Percentiles rank a stretch among this genome's conserved stretches.
Conservation (phyloP, 805 yeast genomes). For the Yarrowia divulgata region DNA sequence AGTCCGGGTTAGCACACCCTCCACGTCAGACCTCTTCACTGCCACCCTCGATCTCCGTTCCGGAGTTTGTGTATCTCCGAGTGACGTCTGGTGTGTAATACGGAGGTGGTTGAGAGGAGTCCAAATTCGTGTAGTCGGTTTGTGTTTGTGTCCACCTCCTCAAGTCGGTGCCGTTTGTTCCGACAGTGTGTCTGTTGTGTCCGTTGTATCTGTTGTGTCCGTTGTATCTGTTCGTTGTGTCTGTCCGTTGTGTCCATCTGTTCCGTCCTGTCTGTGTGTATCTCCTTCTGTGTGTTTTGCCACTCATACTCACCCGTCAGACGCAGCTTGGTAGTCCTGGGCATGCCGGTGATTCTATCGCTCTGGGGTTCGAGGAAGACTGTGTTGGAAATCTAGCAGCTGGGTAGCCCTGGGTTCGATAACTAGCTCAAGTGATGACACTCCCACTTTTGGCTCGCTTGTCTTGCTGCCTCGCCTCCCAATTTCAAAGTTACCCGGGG, state of each 20-base stretch:
- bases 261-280: neutral
- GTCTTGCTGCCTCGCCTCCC: constrained; percentile 38
- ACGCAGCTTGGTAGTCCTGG: constrained; percentile 41
- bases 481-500: constrained; percentile 37
- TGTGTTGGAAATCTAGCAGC: constrained; percentile 18
- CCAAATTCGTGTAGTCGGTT: no score
- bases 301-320: constrained; percentile 43
- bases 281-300: neutral
- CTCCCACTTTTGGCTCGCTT: constrained; percentile 4
- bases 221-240: neutral
- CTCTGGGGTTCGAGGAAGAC: constrained; percentile 18
- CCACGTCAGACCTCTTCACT: no score
- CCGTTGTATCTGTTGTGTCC: no score
- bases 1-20: no score
- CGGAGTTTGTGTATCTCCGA: constrained; percentile 5
- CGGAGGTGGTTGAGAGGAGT: no score
- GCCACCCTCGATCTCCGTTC: neutral
- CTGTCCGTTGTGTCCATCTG: neutral
- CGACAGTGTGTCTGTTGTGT: neutral
- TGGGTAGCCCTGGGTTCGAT: constrained; percentile 34
- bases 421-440: constrained; percentile 37
- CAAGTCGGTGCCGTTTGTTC: neutral
- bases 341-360: constrained; percentile 37
- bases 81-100: no score
- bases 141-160: no score